Conservation (phyloP, 257 asterid species). For the Scutellaria galericulata region DNA sequence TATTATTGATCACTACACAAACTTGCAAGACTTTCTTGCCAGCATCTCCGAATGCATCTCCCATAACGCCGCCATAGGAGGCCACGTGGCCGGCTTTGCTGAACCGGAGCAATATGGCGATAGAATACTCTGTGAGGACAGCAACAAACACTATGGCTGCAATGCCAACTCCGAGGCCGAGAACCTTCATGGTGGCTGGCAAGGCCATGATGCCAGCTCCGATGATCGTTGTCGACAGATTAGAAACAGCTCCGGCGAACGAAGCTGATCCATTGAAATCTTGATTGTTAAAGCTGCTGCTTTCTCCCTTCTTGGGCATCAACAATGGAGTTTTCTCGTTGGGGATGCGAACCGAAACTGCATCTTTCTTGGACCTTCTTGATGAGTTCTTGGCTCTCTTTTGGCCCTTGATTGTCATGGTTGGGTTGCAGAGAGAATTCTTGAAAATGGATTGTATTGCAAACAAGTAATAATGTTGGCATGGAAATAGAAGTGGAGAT, state of each 20-base stretch:
- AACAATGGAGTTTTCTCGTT: conserved; percentile 49
- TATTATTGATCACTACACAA: conserved; percentile 57
- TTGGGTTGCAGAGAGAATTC: conserved; percentile 9
- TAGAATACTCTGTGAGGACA: conserved; percentile 54
- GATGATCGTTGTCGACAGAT: conserved; percentile 63
- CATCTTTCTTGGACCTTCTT: conserved; percentile 35
- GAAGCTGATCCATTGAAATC: conserved; percentile 55
- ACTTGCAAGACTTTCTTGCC: conserved; percentile 49
- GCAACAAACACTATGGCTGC: conserved; percentile 51
- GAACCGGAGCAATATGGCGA: conserved; percentile 44
- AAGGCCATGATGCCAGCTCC: conserved; percentile 80
- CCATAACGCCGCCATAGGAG: conserved; percentile 63
- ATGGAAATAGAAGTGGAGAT: not conserved
- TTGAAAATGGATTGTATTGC: not conserved
- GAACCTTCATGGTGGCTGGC: conserved; percentile 71
- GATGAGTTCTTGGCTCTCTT: conserved; percentile 26
- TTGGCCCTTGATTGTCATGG: conserved; percentile 38
- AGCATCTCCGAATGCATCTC: conserved; percentile 50
- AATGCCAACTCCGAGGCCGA: conserved; percentile 62
- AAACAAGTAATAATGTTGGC: not conserved
- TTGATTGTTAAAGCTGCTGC: conserved; percentile 17
- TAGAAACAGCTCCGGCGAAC: conserved; percentile 59
- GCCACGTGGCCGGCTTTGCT: conserved; percentile 50
- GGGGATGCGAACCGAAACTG: conserved; percentile 29
- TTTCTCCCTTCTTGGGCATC: conserved; percentile 27